Evolutionary conservation across 1,284 basidiomycete species (phyloP).

Genomic region (Volvariella surrecta): DNA sequence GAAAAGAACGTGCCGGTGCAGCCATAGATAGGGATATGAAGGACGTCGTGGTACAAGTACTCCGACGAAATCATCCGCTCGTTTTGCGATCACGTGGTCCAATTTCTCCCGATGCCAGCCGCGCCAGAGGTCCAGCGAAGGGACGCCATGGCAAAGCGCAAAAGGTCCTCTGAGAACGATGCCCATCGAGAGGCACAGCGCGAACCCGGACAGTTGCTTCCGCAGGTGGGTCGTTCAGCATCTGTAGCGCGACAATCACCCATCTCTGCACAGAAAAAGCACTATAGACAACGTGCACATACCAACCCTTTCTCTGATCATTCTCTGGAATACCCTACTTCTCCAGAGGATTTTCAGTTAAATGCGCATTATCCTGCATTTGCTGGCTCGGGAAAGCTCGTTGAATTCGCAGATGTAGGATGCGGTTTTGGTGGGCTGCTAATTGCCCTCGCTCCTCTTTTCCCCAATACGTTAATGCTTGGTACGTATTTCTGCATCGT

Average conservation of each 20-base stretch:
- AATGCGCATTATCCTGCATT: conserved; percentile 76
- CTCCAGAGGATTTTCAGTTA: conserved; percentile 82
- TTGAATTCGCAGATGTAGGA: conserved; percentile 95
- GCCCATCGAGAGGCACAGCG: conserved; percentile 6
- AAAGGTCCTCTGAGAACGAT: conserved; percentile 21
- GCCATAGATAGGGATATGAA: conserved; percentile 19
- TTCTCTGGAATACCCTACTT: conserved; percentile 81
- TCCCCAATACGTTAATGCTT: conserved; percentile 90
- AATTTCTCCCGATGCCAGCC: too few species aligned
- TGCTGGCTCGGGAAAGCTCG: conserved; percentile 46
- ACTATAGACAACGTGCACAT: conserved; percentile 95
- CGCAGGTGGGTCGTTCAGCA: conserved; percentile 10
- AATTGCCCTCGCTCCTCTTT: conserved; percentile 85
- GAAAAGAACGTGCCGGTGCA: conserved; percentile 27
- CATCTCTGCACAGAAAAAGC: conserved; percentile 68
- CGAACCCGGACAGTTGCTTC: neutral
- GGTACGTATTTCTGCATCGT: conserved; percentile 45
- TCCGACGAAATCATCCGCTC: too few species aligned
- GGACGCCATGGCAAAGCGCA: conserved; percentile 40
- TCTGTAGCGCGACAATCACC: conserved; percentile 24
- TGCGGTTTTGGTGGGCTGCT: conserved; percentile 97
- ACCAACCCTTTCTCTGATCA: conserved; percentile 99
- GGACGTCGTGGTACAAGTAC: conserved; percentile 9
- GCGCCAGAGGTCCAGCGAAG: too few species aligned
- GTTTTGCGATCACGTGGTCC: too few species aligned